Percentiles rank a stretch among this genome's conserved stretches.
phyloP scores from a whole-genome alignment of 2,329 filamentous ascomycete genomes.

The Davidsoniella virescens region DNA sequence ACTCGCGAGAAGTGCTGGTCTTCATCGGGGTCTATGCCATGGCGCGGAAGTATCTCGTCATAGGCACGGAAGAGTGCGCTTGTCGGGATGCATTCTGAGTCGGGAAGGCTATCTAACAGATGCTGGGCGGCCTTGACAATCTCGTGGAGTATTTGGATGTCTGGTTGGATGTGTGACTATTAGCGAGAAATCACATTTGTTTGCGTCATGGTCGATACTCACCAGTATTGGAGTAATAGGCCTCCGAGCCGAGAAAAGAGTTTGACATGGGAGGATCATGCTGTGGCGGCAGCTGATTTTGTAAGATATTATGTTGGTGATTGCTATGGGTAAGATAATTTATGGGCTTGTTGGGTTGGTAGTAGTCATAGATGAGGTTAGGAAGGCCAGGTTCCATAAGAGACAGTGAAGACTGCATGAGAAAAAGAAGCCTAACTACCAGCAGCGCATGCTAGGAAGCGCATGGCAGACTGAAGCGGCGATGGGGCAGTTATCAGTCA shows the following conservation, averaged over 20 bases:
- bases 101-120: conserved; percentile 38
- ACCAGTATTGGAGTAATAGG: conserved; percentile 48
- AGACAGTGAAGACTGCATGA: conserved; percentile 12
- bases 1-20: conserved; percentile 64
- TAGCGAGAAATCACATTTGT: conserved; percentile 5
- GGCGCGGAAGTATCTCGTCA: conserved; percentile 53
- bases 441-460: conserved; percentile 12
- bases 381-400: conserved; percentile 8
- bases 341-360: neutral
- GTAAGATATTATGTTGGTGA: neutral
- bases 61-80: conserved; percentile 71
- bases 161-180: conserved; percentile 27
- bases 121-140: conserved; percentile 59
- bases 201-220: conserved; percentile 8
- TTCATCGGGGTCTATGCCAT: conserved; percentile 54
- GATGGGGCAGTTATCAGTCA: neutral
- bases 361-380: neutral
- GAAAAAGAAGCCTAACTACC: conserved; percentile 7
- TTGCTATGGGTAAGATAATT: neutral
- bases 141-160: conserved; percentile 62
- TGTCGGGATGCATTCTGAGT: conserved; percentile 50
- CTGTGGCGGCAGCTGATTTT: neutral
- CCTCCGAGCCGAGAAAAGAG: conserved; percentile 19
- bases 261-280: conserved; percentile 13
- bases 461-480: conserved; percentile 10